A percentile compares a stretch with the other conserved stretches of the same genome.
These are phyloP conservation scores for Silene coronaria DNA, from an alignment of 179 eudicot genomes.

Conservation along the genomic window DNA sequence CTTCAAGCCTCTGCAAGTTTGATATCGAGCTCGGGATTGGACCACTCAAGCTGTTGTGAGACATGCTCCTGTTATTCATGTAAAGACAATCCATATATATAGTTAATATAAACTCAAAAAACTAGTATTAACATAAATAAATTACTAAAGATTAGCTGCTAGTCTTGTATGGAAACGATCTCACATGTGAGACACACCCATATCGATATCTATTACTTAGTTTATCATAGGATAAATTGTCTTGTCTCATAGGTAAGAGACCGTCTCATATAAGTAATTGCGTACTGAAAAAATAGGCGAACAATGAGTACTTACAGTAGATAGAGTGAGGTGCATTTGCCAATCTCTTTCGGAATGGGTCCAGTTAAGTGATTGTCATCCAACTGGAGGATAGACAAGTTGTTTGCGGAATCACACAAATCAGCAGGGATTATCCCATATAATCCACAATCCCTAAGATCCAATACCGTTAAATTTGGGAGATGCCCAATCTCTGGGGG, in stretches of 20 bases:
- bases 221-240: too few relatives aligned
- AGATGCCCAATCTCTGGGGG: slow-evolving; percentile 79
- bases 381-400: slow-evolving; percentile 70
- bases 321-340: slow-evolving; percentile 79
- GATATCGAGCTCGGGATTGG: slow-evolving; percentile 67
- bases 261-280: not conserved
- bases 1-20: slow-evolving; percentile 57
- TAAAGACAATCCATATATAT: slow-evolving; percentile 1
- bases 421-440: slow-evolving; percentile 65
- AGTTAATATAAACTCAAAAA: not conserved
- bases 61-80: slow-evolving; percentile 61
- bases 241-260: not conserved
- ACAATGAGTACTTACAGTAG: slow-evolving; percentile 57
- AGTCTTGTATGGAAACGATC: not conserved
- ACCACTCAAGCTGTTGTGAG: slow-evolving; percentile 66
- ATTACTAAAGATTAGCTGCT: not conserved
- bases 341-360: slow-evolving; percentile 65
- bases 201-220: too few relatives aligned
- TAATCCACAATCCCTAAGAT: slow-evolving; percentile 55
- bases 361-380: slow-evolving; percentile 83
- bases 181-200: not conserved
- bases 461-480: slow-evolving; percentile 63
- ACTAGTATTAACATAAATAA: not conserved
- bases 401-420: slow-evolving; percentile 63
- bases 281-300: not conserved